Conservation (phyloP, 2,329 filamentous ascomycete species). For the Coniochaeta sp. region DNA sequence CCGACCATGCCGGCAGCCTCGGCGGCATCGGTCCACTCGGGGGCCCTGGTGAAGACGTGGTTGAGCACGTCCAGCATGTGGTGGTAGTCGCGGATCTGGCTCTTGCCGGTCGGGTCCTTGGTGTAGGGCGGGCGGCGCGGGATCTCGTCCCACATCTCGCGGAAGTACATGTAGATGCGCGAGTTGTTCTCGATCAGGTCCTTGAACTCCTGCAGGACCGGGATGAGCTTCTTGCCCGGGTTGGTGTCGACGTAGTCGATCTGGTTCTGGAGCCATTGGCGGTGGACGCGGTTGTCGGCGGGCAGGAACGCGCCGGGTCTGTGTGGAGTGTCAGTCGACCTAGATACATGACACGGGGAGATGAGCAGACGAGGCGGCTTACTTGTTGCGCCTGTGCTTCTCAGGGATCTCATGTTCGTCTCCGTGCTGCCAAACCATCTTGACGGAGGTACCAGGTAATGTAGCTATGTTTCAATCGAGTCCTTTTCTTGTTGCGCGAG, state of each 20-base stretch:
- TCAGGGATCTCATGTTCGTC: slow-evolving; percentile 44
- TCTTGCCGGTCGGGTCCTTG: slow-evolving; percentile 53
- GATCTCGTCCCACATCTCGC: slow-evolving; percentile 62
- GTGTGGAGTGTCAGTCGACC: slow-evolving; percentile 3
- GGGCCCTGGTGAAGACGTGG: slow-evolving; percentile 43
- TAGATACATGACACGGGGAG: no score
- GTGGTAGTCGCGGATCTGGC: slow-evolving; percentile 56
- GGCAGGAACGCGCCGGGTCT: slow-evolving; percentile 57
- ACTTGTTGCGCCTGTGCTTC: slow-evolving; percentile 38
- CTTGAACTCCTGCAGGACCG: slow-evolving; percentile 58
- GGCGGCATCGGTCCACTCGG: slow-evolving; percentile 45
- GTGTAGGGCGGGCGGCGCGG: slow-evolving; percentile 53
- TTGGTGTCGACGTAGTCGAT: slow-evolving; percentile 47
- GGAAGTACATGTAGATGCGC: slow-evolving; percentile 59
- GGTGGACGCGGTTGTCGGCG: slow-evolving; percentile 53
- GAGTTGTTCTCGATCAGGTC: slow-evolving; percentile 57
- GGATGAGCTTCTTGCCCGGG: slow-evolving; percentile 41
- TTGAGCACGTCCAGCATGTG: slow-evolving; percentile 63
- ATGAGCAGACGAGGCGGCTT: no score
- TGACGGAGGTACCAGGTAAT: no score
- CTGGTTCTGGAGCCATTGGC: slow-evolving; percentile 52
- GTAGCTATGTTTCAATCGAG: background rate
- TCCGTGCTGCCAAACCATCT: slow-evolving; percentile 42
- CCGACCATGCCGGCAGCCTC: slow-evolving; percentile 44
- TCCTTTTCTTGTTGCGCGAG: background rate